phyloP scores from a whole-genome alignment of 352 stramenopile genomes.

The Globisporangium sylvaticum region DNA sequence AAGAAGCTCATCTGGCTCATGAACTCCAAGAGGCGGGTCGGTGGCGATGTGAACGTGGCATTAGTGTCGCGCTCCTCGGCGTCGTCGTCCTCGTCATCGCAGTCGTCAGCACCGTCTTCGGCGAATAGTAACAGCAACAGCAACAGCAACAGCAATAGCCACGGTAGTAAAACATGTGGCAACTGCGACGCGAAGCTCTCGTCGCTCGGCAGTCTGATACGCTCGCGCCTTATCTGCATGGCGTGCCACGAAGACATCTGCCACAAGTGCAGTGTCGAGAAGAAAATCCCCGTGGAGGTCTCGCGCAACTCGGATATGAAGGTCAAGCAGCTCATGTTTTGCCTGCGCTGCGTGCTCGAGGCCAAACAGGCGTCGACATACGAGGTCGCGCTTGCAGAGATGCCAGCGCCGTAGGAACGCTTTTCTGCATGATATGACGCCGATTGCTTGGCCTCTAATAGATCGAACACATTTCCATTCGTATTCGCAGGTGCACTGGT shows the following conservation, averaged over 20 bases:
- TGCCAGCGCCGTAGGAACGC: not conserved
- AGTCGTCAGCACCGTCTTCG: not conserved
- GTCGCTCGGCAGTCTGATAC: not conserved
- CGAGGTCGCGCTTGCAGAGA: constrained; percentile 1
- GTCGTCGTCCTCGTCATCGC: not conserved
- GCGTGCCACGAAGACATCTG: constrained; percentile 5
- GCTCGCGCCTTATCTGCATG: not conserved
- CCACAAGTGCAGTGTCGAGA: constrained; percentile 12
- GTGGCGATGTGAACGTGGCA: not conserved
- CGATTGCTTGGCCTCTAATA: too few relatives aligned
- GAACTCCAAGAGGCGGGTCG: not conserved
- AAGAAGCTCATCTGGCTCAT: constrained; percentile 10
- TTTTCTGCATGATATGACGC: too few relatives aligned
- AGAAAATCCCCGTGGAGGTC: constrained; percentile 6
- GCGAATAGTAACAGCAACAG: too few relatives aligned
- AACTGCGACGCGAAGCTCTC: not conserved
- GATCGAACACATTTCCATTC: too few relatives aligned
- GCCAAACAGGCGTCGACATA: constrained; percentile 10
- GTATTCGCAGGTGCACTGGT: too few relatives aligned
- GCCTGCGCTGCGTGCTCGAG: constrained; percentile 9
- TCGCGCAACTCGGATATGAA: not conserved
- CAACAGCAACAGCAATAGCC: not conserved
- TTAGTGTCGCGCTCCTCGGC: not conserved
- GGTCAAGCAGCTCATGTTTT: constrained; percentile 6
- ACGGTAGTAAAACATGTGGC: constrained; percentile 1